A percentile compares a stretch with the other conserved stretches of the same genome.
These are phyloP conservation scores for Gloeopeniophorella convolvens DNA, from an alignment of 768 basidiomycete species.

Conservation along the genomic window DNA sequence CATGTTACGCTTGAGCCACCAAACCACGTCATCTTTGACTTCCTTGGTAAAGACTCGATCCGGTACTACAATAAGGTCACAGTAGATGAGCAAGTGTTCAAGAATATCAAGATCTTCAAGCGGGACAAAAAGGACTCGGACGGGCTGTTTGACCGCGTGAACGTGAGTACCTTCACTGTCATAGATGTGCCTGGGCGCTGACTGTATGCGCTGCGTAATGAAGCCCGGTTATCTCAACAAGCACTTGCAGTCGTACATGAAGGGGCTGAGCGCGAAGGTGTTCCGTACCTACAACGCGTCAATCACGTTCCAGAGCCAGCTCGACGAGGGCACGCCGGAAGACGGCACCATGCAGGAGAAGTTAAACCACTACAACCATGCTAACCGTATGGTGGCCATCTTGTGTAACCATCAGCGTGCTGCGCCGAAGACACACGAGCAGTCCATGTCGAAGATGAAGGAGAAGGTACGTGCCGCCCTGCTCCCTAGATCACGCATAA, in stretches of 20 bases:
- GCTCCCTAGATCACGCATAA: too few relatives aligned
- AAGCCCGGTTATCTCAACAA: slow-evolving; percentile 87
- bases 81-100: slow-evolving; percentile 91
- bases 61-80: slow-evolving; percentile 90
- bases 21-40: slow-evolving; percentile 88
- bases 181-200: background rate
- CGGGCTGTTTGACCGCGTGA: slow-evolving; percentile 90
- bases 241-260: slow-evolving; percentile 90
- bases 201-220: background rate
- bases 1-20: slow-evolving; percentile 91
- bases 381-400: slow-evolving; percentile 95
- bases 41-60: slow-evolving; percentile 98
- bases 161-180: slow-evolving; percentile 44
- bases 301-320: slow-evolving; percentile 85
- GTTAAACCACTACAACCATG: slow-evolving; percentile 93
- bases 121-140: slow-evolving; percentile 85
- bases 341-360: slow-evolving; percentile 87
- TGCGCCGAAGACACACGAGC: slow-evolving; percentile 87
- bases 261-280: slow-evolving; percentile 96
- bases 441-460: slow-evolving; percentile 90
- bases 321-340: slow-evolving; percentile 67
- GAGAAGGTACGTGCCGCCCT: slow-evolving; percentile 60
- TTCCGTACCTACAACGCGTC: slow-evolving; percentile 99
- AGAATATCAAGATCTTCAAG: slow-evolving; percentile 97
- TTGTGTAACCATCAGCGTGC: slow-evolving; percentile 98